Evolutionary conservation across 345 rosid species (phyloP), one percentile per base, ranked within the genome.

Genomic region (Bruguiera sexangula): DNA sequence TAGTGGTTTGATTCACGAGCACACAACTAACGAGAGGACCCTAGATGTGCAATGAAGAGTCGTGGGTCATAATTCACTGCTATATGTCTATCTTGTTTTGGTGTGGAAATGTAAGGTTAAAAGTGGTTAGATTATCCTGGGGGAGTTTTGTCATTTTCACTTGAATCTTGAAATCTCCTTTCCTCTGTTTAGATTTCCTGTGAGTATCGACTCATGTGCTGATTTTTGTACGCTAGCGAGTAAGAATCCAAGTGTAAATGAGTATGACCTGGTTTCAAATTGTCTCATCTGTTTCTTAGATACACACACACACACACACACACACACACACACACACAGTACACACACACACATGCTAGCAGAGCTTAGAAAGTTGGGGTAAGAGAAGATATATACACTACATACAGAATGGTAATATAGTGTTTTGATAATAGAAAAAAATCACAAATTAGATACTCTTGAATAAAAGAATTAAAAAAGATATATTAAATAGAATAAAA

Each of bases 121-220:
- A 8, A 75, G 50, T 68, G 62, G 71, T 3, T 37, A 46, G 61
- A 66, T 22, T 5, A 68, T 72, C 55, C 37, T 6, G 20, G 55
- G 27, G 16, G 66, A 26, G 57, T 26, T 22, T 29, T 56, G 77
- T 78, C 76, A 11, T 71, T 74, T 72, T 76, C 81, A 65, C 30
- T 32, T 54, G 37, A 34, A 34, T 34, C 37, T 34, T n/a, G 26
- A 71, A 67, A 76, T 59, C 66, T 52, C 58, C 67, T 19, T 57
- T 62, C 67, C 21, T 34, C 37, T 34, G 9, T 34, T 34, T 34
- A 34, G 9, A 34, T 34, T 34, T 7, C 1, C 37, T 7, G 37
- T 1, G 9, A 63, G 66, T 71, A 63, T 26, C 66, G 20, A 15
- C 89, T 77, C 76, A 86, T 84, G 92, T 85, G 71, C 32, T 68